These are phyloP conservation scores for Sanghuangporus baumii DNA, from an alignment of 1,284 basidiomycete genomes.

Conservation along the genomic window DNA sequence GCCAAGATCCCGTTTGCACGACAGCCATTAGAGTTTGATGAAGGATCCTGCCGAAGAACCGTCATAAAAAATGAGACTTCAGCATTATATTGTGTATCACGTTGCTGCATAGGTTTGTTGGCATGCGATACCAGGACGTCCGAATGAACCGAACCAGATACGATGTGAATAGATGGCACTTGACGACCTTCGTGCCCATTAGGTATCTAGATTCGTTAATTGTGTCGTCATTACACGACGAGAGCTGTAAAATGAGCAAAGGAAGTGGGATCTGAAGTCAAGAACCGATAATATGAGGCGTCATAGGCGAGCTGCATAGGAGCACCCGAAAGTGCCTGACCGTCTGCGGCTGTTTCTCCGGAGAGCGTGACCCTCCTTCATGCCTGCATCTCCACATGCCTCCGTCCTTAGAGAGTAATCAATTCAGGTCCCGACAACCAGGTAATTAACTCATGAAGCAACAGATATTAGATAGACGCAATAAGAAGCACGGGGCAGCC, in stretches of 20 bases:
- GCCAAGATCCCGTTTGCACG: too few relatives aligned
- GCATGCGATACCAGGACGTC: too few relatives aligned
- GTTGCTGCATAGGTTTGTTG: too few relatives aligned
- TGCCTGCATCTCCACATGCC: background rate
- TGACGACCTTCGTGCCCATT: background rate
- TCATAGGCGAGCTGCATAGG: background rate
- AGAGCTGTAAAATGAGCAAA: too few relatives aligned
- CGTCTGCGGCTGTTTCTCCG: background rate
- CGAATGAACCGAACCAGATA: too few relatives aligned
- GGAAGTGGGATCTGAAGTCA: too few relatives aligned
- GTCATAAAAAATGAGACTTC: too few relatives aligned
- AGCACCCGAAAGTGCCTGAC: background rate
- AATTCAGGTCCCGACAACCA: background rate
- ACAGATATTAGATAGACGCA: conserved; percentile 1
- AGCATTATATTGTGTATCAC: too few relatives aligned
- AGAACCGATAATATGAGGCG: background rate
- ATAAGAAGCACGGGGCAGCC: background rate
- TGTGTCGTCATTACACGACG: background rate
- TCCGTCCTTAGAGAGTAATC: background rate
- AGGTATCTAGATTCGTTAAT: background rate
- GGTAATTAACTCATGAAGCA: background rate
- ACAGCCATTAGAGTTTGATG: too few relatives aligned
- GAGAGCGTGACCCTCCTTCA: background rate
- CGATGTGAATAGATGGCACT: too few relatives aligned
- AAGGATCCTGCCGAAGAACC: too few relatives aligned